Base-by-base conservation (phyloP, 441 rosid species). In the Euphorbia corollata region DNA sequence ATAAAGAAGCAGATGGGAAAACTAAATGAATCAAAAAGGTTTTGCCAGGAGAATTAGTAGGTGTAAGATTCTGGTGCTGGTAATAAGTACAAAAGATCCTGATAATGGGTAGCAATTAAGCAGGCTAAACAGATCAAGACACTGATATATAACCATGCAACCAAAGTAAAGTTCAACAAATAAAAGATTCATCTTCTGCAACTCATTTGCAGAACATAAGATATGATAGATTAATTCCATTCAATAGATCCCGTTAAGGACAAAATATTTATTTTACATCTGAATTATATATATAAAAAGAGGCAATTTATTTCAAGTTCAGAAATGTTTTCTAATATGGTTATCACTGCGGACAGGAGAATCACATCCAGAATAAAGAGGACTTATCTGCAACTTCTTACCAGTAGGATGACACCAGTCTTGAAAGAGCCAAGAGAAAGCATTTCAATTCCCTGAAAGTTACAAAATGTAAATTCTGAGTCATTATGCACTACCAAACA, bases 341-440 rank as follows among this genome's bases (percentile, higher is more conserved):
- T 19, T 47, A 6, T 27, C 12, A 20, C 41, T 8, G 43, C 47
- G 3, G 41, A 51, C 38, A 64, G 68, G 15, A n/a, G 15, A 15
- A 51, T 8, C 47, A 69, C 51, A 65, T 5, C 2, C 3, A 5
- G 36, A 54, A 57, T 18, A 60, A 59, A 30, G 47, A 10, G 61
- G 45, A 24, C 24, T 5, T 6, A 16, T 11, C 24, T 6, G 24
- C 2, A n/a, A 51, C 60, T 64, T 56, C 83, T 80, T 85, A 91
- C 99, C 94, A 94, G 77, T 68, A 91, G 94, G 70, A 94, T 91
- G 73, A 90, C 98, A 59, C 99, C 99, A 53, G 98, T 94, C 82
- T 91, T 91, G 65, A 94, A 94, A 58, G 99, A 89, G 34, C 98
- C 98, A 68, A 94, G 98, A 76, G 98, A 94, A 75, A 94, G 99